Percentiles rank a stretch among this genome's conserved stretches.
phyloP scores from a whole-genome alignment of 345 rosid genomes.

The Ricinus communis region DNA sequence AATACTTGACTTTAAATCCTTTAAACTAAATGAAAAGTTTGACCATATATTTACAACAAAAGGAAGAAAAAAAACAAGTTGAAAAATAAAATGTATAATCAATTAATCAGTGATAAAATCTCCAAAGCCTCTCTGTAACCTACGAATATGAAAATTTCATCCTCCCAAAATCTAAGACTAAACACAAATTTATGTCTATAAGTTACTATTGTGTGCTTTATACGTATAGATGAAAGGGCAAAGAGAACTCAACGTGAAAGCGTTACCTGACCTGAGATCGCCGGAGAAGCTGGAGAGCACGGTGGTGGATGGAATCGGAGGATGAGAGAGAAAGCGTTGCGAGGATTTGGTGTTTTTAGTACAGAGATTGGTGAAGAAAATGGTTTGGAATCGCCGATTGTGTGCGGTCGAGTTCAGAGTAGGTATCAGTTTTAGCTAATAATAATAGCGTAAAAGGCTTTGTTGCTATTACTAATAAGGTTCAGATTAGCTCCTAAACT shows the following conservation, averaged over 20 bases:
- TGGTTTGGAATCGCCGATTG: not conserved
- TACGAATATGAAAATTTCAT: not conserved
- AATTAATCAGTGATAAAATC: not conserved
- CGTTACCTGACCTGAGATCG: conserved; percentile 11
- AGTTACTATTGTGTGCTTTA: not conserved
- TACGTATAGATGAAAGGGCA: no score
- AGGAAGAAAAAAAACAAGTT: no score
- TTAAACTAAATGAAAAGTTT: no score
- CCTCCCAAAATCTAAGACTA: not conserved
- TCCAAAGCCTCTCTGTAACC: not conserved
- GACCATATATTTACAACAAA: not conserved
- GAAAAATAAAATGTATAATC: not conserved
- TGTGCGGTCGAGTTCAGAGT: not conserved
- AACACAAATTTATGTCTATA: not conserved
- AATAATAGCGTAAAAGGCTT: no score
- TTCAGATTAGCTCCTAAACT: no score
- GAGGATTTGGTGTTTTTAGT: not conserved
- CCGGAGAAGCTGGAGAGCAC: conserved; percentile 8
- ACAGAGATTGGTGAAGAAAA: not conserved
- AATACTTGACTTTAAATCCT: no score
- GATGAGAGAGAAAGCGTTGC: no score
- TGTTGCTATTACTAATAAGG: no score
- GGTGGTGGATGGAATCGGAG: not conserved
- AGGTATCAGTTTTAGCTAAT: not conserved
- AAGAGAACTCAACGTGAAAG: not conserved